These are phyloP conservation scores for Eucalyptus curtisii DNA, from an alignment of 345 rosid species.

Conservation along the genomic window DNA sequence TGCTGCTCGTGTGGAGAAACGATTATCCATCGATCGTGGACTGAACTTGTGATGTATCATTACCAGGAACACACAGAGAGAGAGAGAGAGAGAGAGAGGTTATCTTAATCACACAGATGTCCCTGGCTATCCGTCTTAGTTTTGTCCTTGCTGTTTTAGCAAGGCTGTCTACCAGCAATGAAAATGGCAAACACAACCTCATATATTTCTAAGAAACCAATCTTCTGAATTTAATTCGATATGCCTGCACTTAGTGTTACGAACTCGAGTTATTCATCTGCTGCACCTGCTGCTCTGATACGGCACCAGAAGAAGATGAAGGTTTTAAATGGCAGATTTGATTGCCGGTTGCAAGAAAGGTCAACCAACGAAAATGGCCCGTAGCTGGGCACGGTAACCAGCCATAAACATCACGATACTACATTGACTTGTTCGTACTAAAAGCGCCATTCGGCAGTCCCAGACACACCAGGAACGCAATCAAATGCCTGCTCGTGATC, in stretches of 20 bases:
- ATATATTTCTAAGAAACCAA: neutral
- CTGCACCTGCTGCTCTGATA: neutral
- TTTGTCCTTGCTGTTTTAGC: neutral
- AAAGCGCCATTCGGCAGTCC: constrained; percentile 21
- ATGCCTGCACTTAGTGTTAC: neutral
- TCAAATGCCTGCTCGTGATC: constrained; percentile 37
- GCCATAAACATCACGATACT: neutral
- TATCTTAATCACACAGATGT: neutral
- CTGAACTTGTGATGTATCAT: neutral
- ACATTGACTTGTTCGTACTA: neutral
- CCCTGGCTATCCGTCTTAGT: neutral
- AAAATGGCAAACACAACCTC: neutral
- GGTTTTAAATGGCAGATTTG: neutral
- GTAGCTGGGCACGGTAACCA: neutral
- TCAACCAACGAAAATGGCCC: neutral
- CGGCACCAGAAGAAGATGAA: neutral
- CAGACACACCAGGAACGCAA: constrained; percentile 65
- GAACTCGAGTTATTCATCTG: neutral
- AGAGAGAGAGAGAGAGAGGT: too few species aligned
- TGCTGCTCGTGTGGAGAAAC: neutral
- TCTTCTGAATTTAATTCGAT: neutral
- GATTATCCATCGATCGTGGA: neutral
- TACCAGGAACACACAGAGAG: neutral
- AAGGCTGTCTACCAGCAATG: neutral
- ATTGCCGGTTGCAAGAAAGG: neutral